Evolutionary conservation across 208 protist species (phyloP).

Genomic region (Strigomonas galati): DNA sequence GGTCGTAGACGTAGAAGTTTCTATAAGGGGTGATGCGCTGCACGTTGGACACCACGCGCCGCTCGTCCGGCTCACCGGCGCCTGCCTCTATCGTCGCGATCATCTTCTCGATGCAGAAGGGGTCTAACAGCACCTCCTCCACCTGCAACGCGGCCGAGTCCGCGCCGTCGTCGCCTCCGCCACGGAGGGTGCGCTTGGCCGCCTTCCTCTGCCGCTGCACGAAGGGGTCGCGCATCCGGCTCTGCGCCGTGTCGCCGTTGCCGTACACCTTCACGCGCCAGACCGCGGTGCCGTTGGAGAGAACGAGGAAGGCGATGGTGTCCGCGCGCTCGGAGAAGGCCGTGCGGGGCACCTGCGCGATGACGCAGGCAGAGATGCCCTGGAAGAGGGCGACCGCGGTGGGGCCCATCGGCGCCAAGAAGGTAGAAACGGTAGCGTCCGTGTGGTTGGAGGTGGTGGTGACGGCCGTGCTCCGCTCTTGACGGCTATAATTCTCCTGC

Average conservation of each 20-base stretch:
- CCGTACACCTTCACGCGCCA: slow-evolving; percentile 55
- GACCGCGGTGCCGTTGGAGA: slow-evolving; percentile 55
- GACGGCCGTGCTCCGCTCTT: background rate
- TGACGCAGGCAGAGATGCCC: slow-evolving; percentile 28
- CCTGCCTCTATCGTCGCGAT: too few species aligned
- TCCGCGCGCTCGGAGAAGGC: slow-evolving; percentile 19
- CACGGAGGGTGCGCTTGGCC: background rate
- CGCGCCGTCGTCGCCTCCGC: background rate
- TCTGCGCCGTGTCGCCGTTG: slow-evolving; percentile 39
- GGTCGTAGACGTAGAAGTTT: too few species aligned
- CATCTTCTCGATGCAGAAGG: too few species aligned
- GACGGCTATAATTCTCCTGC: background rate
- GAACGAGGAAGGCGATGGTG: slow-evolving; percentile 31
- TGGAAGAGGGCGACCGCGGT: background rate
- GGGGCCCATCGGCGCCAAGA: slow-evolving; percentile 1
- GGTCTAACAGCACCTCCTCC: too few species aligned
- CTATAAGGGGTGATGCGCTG: too few species aligned
- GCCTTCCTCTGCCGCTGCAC: background rate
- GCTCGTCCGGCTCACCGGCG: too few species aligned
- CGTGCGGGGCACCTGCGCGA: slow-evolving; percentile 32
- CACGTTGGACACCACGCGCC: too few species aligned
- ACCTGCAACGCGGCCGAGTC: background rate
- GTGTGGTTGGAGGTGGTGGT: background rate
- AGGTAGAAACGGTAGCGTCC: slow-evolving; percentile 4
- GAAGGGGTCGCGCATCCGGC: slow-evolving; percentile 17